Conservation (phyloP, 768 basidiomycete genomes). For the Mycena venus region DNA sequence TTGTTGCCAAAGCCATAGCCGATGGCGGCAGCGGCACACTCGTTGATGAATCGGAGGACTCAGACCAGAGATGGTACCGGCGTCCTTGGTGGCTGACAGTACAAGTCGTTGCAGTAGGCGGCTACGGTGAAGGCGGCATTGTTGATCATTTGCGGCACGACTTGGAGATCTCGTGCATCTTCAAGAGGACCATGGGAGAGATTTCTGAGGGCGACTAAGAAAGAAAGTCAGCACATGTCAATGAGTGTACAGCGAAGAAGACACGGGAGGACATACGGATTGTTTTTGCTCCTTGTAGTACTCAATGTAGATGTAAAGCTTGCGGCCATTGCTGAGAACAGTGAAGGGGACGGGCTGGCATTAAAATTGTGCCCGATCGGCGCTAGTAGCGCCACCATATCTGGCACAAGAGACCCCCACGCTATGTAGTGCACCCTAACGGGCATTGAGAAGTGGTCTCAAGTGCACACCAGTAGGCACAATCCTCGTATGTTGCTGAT, state of each 20-base stretch:
- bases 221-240: constrained; percentile 33
- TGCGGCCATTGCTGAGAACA: constrained; percentile 87
- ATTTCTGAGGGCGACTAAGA: constrained; percentile 93
- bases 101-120: constrained; percentile 99
- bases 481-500: no score
- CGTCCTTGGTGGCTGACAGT: constrained; percentile 98
- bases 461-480: no score
- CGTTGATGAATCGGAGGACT: constrained; percentile 99
- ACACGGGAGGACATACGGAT: constrained; percentile 72
- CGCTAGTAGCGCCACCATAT: no score
- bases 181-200: constrained; percentile 96
- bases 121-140: constrained; percentile 98
- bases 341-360: constrained; percentile 92
- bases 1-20: constrained; percentile 99
- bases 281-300: constrained; percentile 96
- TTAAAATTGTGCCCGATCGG: constrained; percentile 71
- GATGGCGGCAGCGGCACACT: constrained; percentile 98
- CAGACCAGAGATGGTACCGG: constrained; percentile 93
- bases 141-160: constrained; percentile 91
- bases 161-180: constrained; percentile 99
- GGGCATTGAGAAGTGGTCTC: no score
- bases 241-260: constrained; percentile 6
- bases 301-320: constrained; percentile 89
- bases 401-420: no score
- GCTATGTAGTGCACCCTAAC: no score